Base-by-base conservation (phyloP, 2,329 filamentous ascomycete species). In the Ophiosphaerella korrae region DNA sequence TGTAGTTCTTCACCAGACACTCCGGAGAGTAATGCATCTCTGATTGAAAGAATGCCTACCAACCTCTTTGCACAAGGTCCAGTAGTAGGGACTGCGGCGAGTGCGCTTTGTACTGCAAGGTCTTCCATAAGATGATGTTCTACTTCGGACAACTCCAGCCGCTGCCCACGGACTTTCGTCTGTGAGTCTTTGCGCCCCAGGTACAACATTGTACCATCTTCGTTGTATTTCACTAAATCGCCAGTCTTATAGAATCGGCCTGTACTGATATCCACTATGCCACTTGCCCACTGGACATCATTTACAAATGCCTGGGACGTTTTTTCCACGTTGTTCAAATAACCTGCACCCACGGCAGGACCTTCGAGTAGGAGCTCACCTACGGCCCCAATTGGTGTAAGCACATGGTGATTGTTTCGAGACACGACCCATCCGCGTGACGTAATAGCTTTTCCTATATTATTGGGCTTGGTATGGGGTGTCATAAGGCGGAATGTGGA, bases 111-210 rank as follows among this genome's bases (percentile, higher is more conserved):
- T 16, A 70, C 57, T 7, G 57, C 46, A 2, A 53, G 21, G 29
- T 71, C 67, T 14, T 63, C 55, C 35, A 67, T 62, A 36, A 77
- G 74, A 45, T 78, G 74, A 50, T 77, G 72, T 58, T 79, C 77
- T 23, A 79, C 74, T 50, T 79, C 76, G 13, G 72, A 75, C 2
- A 79, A 57, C 48, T 79, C 77, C 24, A 79, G 68, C 1, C 77
- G 70, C 45, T 77, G 74, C 3, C 77, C 77, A 11, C 75, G 74
- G 26, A 79, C 69, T 44, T 73, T 73, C 9, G 68, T 67, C 41
- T 72, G 66, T n/a, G 51, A 55, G 47, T 71, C 68, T 29, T 70
- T 71, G 14, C 68, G 62, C 16, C 68, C 66, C 23, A 70, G 58
- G 48, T 69, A 71, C 7, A 66, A 41, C 48, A 73, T 58, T 11